Evolutionary conservation across 2,329 filamentous ascomycete genomes (phyloP).

Genomic region (Trichoderma breve): DNA sequence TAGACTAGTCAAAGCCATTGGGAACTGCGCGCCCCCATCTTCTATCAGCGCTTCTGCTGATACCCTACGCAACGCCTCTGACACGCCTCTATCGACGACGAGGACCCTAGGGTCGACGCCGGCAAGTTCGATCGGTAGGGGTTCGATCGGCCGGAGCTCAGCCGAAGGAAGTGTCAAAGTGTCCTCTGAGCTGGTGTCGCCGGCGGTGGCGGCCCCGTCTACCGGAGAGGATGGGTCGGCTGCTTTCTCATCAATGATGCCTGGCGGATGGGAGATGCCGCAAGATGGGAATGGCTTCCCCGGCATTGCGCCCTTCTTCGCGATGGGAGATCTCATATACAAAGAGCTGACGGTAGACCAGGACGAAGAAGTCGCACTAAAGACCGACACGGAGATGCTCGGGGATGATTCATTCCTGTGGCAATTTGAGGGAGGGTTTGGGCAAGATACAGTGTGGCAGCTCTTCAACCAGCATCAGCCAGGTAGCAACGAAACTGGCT

Average conservation of each 20-base stretch:
- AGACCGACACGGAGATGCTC: slow-evolving; percentile 21
- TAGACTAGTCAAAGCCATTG: slow-evolving; percentile 52
- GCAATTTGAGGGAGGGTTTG: slow-evolving; percentile 57
- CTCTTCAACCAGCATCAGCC: slow-evolving; percentile 51
- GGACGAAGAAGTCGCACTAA: slow-evolving; percentile 28
- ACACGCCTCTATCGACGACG: slow-evolving; percentile 19
- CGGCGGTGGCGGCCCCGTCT: background rate
- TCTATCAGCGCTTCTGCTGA: slow-evolving; percentile 20
- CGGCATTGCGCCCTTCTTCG: slow-evolving; percentile 54
- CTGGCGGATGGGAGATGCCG: slow-evolving; percentile 41
- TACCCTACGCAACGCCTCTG: slow-evolving; percentile 8
- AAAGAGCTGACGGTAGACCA: slow-evolving; percentile 52
- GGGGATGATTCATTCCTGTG: slow-evolving; percentile 30
- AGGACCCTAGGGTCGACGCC: slow-evolving; percentile 22
- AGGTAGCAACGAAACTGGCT: slow-evolving; percentile 19
- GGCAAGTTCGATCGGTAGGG: slow-evolving; percentile 14
- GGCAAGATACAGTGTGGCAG: slow-evolving; percentile 55
- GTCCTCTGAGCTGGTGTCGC: background rate
- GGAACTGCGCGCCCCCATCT: slow-evolving; percentile 27
- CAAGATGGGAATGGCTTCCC: slow-evolving; percentile 46
- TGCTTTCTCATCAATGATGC: slow-evolving; percentile 1
- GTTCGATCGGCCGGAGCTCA: slow-evolving; percentile 13
- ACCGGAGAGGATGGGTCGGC: background rate
- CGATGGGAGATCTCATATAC: slow-evolving; percentile 56
- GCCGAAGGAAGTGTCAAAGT: background rate